Base-by-base conservation (phyloP, 176 grass and related monocot species). In the Cymbopogon citratus region DNA sequence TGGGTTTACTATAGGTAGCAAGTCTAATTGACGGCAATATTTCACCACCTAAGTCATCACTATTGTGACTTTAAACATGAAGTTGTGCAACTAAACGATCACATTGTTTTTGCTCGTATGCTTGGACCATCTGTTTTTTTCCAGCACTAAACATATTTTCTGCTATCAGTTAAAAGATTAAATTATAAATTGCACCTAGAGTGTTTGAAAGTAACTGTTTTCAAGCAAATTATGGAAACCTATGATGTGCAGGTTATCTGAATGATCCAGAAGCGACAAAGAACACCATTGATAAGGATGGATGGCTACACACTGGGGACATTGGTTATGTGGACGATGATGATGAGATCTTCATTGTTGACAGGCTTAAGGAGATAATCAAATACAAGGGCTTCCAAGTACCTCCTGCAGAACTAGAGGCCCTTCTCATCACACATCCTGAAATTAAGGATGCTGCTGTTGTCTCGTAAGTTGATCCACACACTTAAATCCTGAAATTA, bases 341-440 rank as follows among this genome's bases (percentile, higher is more conserved):
- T 1, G 92, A 98, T 1, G 92, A 98, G 66, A 94, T 98, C 62
- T 98, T 98, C 79, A 98, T 98, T 6, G 95, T 98, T 4, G 95
- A 98, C 52, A 88, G 95, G 79, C 90, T 98, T 5, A 98, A 98
- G 79, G 95, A 98, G 79, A 94, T 98, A 70, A 98, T 98, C 63
- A 98, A 98, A 65, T 94, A 91, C 71, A 98, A 98, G 81, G 95
- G 92, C 16, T 98, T 91, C 84, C 95, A 98, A 80, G 92, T 98
- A 41, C 84, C 95, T 69, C 95, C 95, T 18, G 95, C 95, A 0
- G 95, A 98, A 79, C 88, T 98, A 41, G 95, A 98, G 80, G 90
- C 92, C 11, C 90, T 98, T 71, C 95, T 98, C 36, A 90, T 95
- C 21, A 86, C 90, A 5, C 92, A 98, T 64, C 86, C 90, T 52